Evolutionary conservation across 768 basidiomycete species (phyloP), one percentile per base, ranked within the genome.

Genomic region (Russula vinacea): DNA sequence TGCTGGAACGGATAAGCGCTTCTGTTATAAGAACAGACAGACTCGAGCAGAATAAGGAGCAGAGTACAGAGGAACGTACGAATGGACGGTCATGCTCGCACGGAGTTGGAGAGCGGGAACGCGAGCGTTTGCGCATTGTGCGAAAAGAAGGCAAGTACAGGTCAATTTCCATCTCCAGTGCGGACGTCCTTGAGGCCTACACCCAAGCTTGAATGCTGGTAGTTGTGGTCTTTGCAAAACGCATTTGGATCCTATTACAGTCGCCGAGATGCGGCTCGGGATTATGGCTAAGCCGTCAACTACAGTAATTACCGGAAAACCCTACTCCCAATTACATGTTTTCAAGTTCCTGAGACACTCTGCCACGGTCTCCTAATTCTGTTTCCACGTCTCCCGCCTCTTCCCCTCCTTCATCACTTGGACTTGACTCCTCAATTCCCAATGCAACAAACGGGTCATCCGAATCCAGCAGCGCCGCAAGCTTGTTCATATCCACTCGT

Each of bases 401-500:
- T n/a, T n/a, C 44, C 26, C n/a, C 33, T n/a, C n/a, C 52, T 22
- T 47, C 60, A 24, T 58, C 57, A 17, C 16, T 35, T 39, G 33
- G 13, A 32, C 35, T 24, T n/a, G 22, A 40, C 6, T 33, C 57
- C 37, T 59, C 39, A 17, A 64, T 39, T 19, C 52, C 63, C n/a
- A 60, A 19, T 5, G 52, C n/a, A 26, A 39, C 22, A 3, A 59
- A 24, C 29, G 52, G 35, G 33, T 55, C 58, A 19, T 64, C 69
- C 2, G n/a, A 69, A 24, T 65, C 70, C 19, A 89, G 75, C 59
- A 90, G 77, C 49, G 74, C 76, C 17, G 78, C 74, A 37, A 88
- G 74, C 19, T 81, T 86, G 56, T 85, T 82, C 74, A 85, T 78
- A 71, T 89, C 75, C 62, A 88, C 76, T 51, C 83, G 74, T 60